These are phyloP conservation scores for Zychaea mexicana DNA, from an alignment of 371 early-diverging fungal genomes.

Conservation along the genomic window DNA sequence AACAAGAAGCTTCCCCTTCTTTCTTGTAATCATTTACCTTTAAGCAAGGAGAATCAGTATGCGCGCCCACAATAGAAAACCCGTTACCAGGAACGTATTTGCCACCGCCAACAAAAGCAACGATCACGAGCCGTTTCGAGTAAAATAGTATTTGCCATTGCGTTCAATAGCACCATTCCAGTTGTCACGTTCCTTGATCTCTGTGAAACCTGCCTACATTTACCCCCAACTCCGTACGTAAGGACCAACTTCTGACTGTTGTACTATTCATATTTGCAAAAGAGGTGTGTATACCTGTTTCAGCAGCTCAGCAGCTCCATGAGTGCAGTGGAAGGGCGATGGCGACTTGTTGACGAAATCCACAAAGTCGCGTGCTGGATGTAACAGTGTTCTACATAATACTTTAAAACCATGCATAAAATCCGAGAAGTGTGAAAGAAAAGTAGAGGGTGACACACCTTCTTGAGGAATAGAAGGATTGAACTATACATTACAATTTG, in stretches of 20 bases:
- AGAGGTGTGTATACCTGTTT: slow-evolving; percentile 16
- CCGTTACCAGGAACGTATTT: slow-evolving; percentile 83
- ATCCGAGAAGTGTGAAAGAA: background rate
- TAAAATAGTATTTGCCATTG: slow-evolving; percentile 92
- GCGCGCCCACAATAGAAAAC: slow-evolving; percentile 91
- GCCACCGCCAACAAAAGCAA: slow-evolving; percentile 96
- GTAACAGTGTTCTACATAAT: background rate
- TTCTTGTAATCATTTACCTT: slow-evolving; percentile 59
- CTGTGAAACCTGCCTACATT: slow-evolving; percentile 73
- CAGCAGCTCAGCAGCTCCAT: slow-evolving; percentile 63
- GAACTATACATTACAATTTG: background rate
- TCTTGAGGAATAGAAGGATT: slow-evolving; percentile 2
- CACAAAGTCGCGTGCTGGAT: slow-evolving; percentile 59
- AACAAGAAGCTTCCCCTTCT: background rate
- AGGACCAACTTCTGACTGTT: background rate
- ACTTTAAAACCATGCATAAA: background rate
- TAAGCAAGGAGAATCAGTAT: slow-evolving; percentile 97
- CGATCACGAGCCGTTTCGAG: slow-evolving; percentile 89
- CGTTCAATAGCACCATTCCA: slow-evolving; percentile 77
- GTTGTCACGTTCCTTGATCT: slow-evolving; percentile 84
- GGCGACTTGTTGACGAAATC: slow-evolving; percentile 90
- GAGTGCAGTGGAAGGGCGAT: slow-evolving; percentile 93
- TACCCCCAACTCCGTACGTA: background rate
- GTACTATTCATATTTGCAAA: background rate
- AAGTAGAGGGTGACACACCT: background rate